Percentiles rank a stretch among this genome's conserved stretches.
Conservation (phyloP, 2,329 filamentous ascomycete genomes). For the Calonectria hawksworthii region DNA sequence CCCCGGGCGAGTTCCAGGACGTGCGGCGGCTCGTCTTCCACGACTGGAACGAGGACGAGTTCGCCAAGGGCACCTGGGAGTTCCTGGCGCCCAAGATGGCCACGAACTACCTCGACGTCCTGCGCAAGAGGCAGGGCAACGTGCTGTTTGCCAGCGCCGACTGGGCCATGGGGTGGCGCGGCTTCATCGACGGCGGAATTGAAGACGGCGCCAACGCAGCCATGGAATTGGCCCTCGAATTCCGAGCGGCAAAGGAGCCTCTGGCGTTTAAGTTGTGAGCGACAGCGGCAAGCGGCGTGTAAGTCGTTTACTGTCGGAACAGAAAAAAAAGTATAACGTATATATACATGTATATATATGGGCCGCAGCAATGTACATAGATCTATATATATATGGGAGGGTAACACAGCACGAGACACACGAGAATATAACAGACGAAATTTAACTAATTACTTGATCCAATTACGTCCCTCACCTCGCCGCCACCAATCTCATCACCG, state of each 20-base stretch:
- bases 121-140: constrained; percentile 24
- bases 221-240: constrained; percentile 25
- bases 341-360: background rate
- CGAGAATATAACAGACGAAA: background rate
- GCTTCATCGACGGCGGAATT: constrained; percentile 29
- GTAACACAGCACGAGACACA: background rate
- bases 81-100: constrained; percentile 25
- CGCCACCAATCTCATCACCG: background rate
- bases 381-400: background rate
- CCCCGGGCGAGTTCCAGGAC: constrained; percentile 19
- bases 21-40: constrained; percentile 24
- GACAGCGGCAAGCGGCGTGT: background rate
- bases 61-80: constrained; percentile 29
- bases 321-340: background rate
- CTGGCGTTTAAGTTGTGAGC: constrained; percentile 2
- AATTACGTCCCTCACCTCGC: too few species aligned
- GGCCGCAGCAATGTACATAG: background rate
- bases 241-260: constrained; percentile 15
- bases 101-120: constrained; percentile 24
- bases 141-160: constrained; percentile 30
- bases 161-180: constrained; percentile 30
- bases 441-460: background rate
- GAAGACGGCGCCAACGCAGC: constrained; percentile 29
- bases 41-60: constrained; percentile 35
- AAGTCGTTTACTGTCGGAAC: background rate